These are phyloP conservation scores for Tetrahymena thermophila DNA, from an alignment of 73 alveolate genomes.

Conservation along the genomic window DNA sequence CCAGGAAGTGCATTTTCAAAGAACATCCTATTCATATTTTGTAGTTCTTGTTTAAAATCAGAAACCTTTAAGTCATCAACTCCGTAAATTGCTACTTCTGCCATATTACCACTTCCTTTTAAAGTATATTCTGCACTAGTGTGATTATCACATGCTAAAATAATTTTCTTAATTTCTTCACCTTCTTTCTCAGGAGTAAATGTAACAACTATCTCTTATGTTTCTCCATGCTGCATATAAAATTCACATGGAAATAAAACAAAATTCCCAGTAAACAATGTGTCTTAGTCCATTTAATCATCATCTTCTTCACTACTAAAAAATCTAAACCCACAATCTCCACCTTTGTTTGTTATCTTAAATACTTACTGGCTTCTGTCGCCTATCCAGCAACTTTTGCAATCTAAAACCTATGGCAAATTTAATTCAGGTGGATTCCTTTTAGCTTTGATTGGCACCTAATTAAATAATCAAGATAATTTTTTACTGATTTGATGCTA, in stretches of 20 bases:
- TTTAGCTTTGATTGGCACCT: slow-evolving; percentile 87
- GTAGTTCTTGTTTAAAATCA: slow-evolving; percentile 61
- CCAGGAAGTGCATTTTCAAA: slow-evolving; percentile 88
- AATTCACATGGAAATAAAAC: slow-evolving; percentile 87
- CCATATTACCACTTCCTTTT: slow-evolving; percentile 80
- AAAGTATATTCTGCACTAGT: slow-evolving; percentile 69
- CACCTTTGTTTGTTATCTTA: slow-evolving; percentile 90
- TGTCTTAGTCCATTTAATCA: slow-evolving; percentile 48
- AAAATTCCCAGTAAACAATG: slow-evolving; percentile 79
- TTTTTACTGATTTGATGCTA: neutral
- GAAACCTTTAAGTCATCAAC: slow-evolving; percentile 60
- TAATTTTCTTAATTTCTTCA: slow-evolving; percentile 68
- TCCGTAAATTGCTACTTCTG: slow-evolving; percentile 50
- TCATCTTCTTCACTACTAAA: slow-evolving; percentile 82
- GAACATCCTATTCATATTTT: slow-evolving; percentile 61
- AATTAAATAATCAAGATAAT: neutral
- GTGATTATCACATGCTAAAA: slow-evolving; percentile 86
- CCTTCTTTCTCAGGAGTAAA: slow-evolving; percentile 89
- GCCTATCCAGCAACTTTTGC: slow-evolving; percentile 88
- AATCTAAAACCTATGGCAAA: slow-evolving; percentile 81
- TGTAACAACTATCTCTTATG: slow-evolving; percentile 79
- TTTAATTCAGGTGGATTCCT: slow-evolving; percentile 92
- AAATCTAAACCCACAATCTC: slow-evolving; percentile 93
- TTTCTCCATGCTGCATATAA: slow-evolving; percentile 87
- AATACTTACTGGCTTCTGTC: slow-evolving; percentile 86